Evolutionary conservation across 108 stramenopile genomes (phyloP), one percentile per base, ranked within the genome.

Genomic region (Nitzschia sp.): DNA sequence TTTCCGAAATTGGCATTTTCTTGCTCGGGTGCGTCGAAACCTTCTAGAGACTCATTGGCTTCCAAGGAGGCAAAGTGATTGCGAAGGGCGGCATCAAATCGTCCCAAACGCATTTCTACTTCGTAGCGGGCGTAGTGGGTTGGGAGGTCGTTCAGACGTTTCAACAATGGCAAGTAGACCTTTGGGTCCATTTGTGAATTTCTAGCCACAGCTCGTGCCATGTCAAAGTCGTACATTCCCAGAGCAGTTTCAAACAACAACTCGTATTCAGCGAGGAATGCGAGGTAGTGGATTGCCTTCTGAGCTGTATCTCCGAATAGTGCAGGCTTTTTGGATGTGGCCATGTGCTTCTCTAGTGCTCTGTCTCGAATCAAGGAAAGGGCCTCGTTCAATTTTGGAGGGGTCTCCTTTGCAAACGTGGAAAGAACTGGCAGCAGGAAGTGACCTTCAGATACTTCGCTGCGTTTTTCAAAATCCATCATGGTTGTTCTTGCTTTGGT

Each of bases 151-250:
- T 77, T 79, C 71, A 90, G 77, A 15, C 85, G 84, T 66, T 94
- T 84, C 41, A 96, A 65, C 57, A 91, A 56, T 10, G 91, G 93
- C n/a, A 96, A 70, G 58, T 94, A 96, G 3, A 91, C 81, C 68
- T 95, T 95, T 63, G 96, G 96, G 67, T 96, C 96, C 92, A 95
- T 96, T 67, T 95, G 93, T 41, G 91, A 92, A 63, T 92, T 85
- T 44, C 91, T 72, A 37, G 92, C 96, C 34, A 95, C 89, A 48
- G 89, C 90, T 74, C 90, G 77, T 2, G 96, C 96, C 25, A 95
- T 65, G 11, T 94, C 92, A 67, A 73, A 94, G 75, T 94, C 92
- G 65, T 94, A 96, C 92, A 90, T 88, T 41, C 95, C 95, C 41
- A 96, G 70, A 0, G 93, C 90, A 14, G 89, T 90, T 44, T 92